Base-by-base conservation (phyloP, 306 rosid species). In the Cicer yamashitae region DNA sequence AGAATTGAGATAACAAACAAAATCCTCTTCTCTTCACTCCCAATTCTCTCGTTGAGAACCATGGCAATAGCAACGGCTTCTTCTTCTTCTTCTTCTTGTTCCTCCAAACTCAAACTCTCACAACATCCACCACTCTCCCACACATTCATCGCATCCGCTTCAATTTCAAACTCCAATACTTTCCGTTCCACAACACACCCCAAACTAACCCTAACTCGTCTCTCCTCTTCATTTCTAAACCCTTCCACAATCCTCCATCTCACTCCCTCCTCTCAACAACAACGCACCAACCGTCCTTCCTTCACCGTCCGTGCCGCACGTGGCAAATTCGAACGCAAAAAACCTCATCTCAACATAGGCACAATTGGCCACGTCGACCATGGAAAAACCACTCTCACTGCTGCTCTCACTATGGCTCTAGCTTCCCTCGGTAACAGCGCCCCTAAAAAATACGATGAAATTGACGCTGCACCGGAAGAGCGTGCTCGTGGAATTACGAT, bases 331-430 rank as follows among this genome's bases (percentile, higher is more conserved):
- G 97, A 91, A 82, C 84, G 97, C 12, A 91, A 91, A 69, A 91
- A 91, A 66, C 97, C 97, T 18, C 97, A 91, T 59, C 88, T 91
- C 41, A 91, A 91, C 84, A 91, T 91, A 56, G 97, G 97, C 40
- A 91, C 97, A 1, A 91, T 91, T 46, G 97, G 97, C n/a, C 97
- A 91, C 57, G 97, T 91, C 18, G 97, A 91, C 93, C 97, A 91
- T 75, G 97, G 97, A n/a, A 91, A 91, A 76, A 91, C 97, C 25
- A 91, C 97, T 1, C 90, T 91, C 61, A 91, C 97, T 6, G 97
- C 97, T 2, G 97, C 97, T 14, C 94, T 91, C 14, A 91, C 97
- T 14, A 91, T 91, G 97, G 97, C 97, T 7, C 65, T 91, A 0
- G 96, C 96, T 14, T 45, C 90, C 66, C 17, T 83, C 52, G 96